Evolutionary conservation across 257 asterid species (phyloP), one percentile per base, ranked within the genome.

Genomic region (Jasminum sambac): DNA sequence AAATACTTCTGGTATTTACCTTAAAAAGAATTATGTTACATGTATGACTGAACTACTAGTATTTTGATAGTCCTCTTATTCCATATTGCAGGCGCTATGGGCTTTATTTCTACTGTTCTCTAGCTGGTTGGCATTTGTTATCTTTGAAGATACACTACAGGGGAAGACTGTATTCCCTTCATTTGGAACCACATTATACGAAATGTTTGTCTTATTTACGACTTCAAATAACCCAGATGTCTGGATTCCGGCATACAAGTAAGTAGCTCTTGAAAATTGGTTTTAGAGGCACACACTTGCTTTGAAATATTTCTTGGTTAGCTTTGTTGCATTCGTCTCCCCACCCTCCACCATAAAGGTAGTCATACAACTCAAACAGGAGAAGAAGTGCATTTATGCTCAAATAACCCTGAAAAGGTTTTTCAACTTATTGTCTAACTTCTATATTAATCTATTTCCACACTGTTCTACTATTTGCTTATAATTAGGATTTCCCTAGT

Each of bases 171-270:
- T 77, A 64, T 95, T 91, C 83, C 82, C 90, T 64, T 91, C 99
- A 23, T 91, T 82, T 65, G 89, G 95, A 37, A 57, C 57, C 37
- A 95, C 99, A 40, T 59, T 89, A 76, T 89, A 89, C 83, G 89
- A 91, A 70, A 91, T 95, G 99, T 91, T 95, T 77, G 77, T 95
- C 76, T 81, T 95, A 69, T 95, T 91, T 81, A 95, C 99, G 55
- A 95, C 99, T 68, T 95, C 99, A 77, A 95, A 95, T 88, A 95
- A 89, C 71, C 99, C 99, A 55, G 99, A 91, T 83, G 97, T 88
- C 72, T 95, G 99, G 99, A 89, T 91, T 83, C 99, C 99, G 11
- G 99, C 99, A 57, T 95, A 95, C 89, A 95, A 89, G 99, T 94
- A 81, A 79, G 89, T 80, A 62, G 64, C 79, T 57, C 46, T 10